Conservation (phyloP, 139 green algal species). For the Picochlorum costavermella region DNA sequence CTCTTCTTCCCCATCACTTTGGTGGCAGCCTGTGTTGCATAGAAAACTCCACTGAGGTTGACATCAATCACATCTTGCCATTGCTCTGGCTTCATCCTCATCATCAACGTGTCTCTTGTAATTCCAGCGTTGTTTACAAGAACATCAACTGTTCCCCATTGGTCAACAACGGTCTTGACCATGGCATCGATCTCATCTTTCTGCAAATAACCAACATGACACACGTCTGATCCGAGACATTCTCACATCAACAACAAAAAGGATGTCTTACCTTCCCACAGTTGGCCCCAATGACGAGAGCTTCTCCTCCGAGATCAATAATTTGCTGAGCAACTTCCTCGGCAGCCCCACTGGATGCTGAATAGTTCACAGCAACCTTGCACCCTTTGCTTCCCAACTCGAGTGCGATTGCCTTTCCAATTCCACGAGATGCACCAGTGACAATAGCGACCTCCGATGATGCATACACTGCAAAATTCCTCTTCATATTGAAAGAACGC, state of each 20-base stretch:
- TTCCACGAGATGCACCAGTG: slow-evolving; percentile 87
- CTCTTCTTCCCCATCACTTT: slow-evolving; percentile 88
- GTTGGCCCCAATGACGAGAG: slow-evolving; percentile 66
- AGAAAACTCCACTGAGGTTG: slow-evolving; percentile 95
- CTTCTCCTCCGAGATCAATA: slow-evolving; percentile 46
- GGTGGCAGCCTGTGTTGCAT: slow-evolving; percentile 73
- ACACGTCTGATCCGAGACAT: background rate
- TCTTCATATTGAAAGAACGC: background rate
- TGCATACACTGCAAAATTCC: background rate
- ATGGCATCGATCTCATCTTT: slow-evolving; percentile 24
- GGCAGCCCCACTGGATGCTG: slow-evolving; percentile 48
- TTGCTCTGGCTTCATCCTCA: slow-evolving; percentile 96
- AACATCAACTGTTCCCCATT: slow-evolving; percentile 90
- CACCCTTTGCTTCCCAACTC: slow-evolving; percentile 63
- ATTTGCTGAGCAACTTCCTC: slow-evolving; percentile 70
- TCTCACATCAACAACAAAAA: slow-evolving; percentile 1
- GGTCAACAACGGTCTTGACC: slow-evolving; percentile 61
- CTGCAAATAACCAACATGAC: slow-evolving; percentile 12
- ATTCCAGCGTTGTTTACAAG: slow-evolving; percentile 99
- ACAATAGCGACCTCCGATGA: slow-evolving; percentile 66
- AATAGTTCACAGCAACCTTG: slow-evolving; percentile 80
- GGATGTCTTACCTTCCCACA: slow-evolving; percentile 41
- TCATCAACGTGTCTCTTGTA: slow-evolving; percentile 90
- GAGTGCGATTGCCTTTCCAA: slow-evolving; percentile 84
- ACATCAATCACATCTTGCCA: slow-evolving; percentile 96